Conservation (phyloP, 495 filamentous ascomycete species). For the Tuber microsphaerosporum region DNA sequence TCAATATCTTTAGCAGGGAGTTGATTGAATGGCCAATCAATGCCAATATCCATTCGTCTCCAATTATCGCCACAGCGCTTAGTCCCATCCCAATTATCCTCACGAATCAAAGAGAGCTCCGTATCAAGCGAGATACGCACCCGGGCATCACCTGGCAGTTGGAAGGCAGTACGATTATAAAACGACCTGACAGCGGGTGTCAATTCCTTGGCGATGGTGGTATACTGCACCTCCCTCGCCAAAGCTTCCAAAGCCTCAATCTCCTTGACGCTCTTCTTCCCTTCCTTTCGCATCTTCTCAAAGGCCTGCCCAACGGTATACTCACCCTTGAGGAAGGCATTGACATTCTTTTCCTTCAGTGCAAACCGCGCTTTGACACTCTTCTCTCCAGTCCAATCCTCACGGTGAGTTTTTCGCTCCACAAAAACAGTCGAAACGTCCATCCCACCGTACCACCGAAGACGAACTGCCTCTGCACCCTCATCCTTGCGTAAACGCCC, state of each 20-base stretch:
- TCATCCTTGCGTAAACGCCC: conserved; percentile 95
- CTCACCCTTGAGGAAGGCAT: conserved; percentile 73
- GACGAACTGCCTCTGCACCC: conserved; percentile 89
- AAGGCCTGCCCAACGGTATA: conserved; percentile 76
- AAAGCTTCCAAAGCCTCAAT: conserved; percentile 86
- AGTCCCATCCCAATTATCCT: conserved; percentile 85
- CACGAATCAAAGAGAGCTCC: conserved; percentile 84
- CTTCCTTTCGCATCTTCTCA: conserved; percentile 88
- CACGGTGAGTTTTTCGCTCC: conserved; percentile 94
- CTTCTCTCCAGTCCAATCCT: conserved; percentile 99
- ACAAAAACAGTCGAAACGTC: conserved; percentile 89
- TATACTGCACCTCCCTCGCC: conserved; percentile 87
- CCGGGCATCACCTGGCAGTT: conserved; percentile 89
- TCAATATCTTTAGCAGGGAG: conserved; percentile 75
- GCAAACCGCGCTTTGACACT: conserved; percentile 95
- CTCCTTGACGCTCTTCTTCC: conserved; percentile 82
- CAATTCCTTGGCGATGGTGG: conserved; percentile 72
- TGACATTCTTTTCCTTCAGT: conserved; percentile 94
- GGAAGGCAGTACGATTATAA: conserved; percentile 96
- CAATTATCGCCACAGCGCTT: conserved; percentile 77
- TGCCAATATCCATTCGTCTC: conserved; percentile 95
- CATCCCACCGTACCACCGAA: conserved; percentile 98
- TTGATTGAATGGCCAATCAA: conserved; percentile 90
- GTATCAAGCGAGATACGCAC: conserved; percentile 97
- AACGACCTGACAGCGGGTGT: conserved; percentile 84